Percentiles rank a stretch among this genome's conserved stretches.
Conservation (phyloP, 176 grass and related monocot genomes). For the Juncus effusus region DNA sequence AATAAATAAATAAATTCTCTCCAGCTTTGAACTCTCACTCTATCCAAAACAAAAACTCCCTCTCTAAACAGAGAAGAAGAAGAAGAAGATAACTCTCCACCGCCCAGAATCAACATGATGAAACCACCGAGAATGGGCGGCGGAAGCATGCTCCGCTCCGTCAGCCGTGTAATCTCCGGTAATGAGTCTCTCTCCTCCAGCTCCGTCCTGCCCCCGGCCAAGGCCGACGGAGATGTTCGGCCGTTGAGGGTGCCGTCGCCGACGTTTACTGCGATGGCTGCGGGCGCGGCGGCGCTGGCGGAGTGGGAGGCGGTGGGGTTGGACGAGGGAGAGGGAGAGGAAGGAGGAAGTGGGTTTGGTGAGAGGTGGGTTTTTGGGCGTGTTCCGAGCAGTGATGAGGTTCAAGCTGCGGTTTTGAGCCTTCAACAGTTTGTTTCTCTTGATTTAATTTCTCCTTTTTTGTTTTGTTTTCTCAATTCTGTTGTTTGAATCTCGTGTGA, state of each 20-base stretch:
- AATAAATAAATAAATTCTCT: no score
- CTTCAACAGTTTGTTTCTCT: conserved; percentile 56
- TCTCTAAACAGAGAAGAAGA: no score
- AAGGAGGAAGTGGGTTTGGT: not conserved
- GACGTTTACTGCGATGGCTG: conserved; percentile 14
- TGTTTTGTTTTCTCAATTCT: no score
- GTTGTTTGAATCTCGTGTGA: no score
- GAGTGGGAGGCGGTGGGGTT: not conserved
- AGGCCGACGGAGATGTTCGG: not conserved
- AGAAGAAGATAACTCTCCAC: no score
- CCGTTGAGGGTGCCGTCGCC: conserved; percentile 30
- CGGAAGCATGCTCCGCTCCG: conserved; percentile 38
- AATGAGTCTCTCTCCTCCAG: conserved; percentile 9
- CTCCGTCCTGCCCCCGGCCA: conserved; percentile 23
- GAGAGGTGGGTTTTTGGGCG: conserved; percentile 33
- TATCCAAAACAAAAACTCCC: no score
- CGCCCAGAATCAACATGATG: conserved; percentile 28
- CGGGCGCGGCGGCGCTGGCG: not conserved
- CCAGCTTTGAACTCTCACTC: no score
- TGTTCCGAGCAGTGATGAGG: conserved; percentile 57
- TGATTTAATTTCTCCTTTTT: conserved; percentile 3
- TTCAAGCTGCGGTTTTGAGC: conserved; percentile 50
- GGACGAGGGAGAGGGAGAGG: not conserved
- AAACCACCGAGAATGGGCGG: conserved; percentile 29
- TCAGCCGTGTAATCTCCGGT: conserved; percentile 17